Conservation (phyloP, 441 rosid species). For the Croton setiger region DNA sequence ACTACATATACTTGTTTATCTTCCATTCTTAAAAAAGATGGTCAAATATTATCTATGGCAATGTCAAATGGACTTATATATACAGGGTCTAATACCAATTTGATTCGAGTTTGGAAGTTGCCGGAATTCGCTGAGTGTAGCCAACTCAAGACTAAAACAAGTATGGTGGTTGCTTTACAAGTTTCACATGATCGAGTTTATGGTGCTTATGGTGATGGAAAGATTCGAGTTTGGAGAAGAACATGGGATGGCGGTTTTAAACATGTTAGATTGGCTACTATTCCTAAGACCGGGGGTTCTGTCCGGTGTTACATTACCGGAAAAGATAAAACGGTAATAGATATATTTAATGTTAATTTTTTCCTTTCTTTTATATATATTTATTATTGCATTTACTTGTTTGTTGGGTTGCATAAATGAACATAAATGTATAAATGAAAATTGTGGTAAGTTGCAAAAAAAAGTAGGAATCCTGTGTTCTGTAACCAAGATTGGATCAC, state of each 20-base stretch:
- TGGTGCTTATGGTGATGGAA: constrained; percentile 46
- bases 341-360: neutral
- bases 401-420: neutral
- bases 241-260: constrained; percentile 37
- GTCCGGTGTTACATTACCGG: constrained; percentile 42
- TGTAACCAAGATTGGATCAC: too few relatives aligned
- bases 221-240: constrained; percentile 48
- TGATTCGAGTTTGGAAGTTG: constrained; percentile 46
- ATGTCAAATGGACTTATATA: constrained; percentile 33
- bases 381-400: constrained; percentile 8
- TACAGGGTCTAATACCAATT: constrained; percentile 40
- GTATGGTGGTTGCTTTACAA: constrained; percentile 34
- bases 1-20: constrained; percentile 36
- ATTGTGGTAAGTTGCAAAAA: too few relatives aligned
- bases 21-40: constrained; percentile 46
- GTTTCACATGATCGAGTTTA: constrained; percentile 40
- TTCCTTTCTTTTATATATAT: neutral
- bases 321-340: constrained; percentile 48
- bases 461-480: too few relatives aligned
- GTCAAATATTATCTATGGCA: constrained; percentile 44
- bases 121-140: constrained; percentile 49
- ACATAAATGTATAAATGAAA: neutral
- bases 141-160: constrained; percentile 39
- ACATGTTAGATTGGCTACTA: constrained; percentile 40
- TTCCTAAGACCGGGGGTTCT: constrained; percentile 35